Evolutionary conservation across 176 grass and related monocot genomes (phyloP).

Genomic region (Panicum miliaceum): DNA sequence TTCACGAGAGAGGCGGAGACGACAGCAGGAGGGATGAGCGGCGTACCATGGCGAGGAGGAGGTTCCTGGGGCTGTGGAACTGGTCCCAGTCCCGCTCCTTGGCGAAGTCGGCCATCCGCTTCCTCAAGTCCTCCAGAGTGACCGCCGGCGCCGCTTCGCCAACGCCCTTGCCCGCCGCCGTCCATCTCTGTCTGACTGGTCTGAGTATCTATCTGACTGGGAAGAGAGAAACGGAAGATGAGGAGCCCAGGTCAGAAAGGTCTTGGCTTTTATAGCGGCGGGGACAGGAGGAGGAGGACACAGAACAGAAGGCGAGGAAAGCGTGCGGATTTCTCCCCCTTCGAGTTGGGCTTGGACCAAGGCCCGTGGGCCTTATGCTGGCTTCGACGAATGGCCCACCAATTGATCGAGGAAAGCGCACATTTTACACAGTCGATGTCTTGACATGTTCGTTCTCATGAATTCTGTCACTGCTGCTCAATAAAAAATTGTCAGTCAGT

Average conservation of each 20-base stretch:
- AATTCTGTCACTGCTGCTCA: too few species aligned
- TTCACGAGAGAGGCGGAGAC: neutral
- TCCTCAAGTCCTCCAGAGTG: slow-evolving; percentile 58
- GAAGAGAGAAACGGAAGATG: neutral
- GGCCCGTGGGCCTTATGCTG: neutral
- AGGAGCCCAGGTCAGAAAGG: neutral
- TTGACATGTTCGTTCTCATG: too few species aligned
- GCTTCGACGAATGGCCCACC: too few species aligned
- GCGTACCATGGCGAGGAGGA: slow-evolving; percentile 76
- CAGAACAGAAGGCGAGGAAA: neutral
- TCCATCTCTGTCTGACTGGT: neutral
- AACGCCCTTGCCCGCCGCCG: neutral
- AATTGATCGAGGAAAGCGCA: too few species aligned
- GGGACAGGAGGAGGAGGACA: too few species aligned
- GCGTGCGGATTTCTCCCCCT: neutral
- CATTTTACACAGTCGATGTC: too few species aligned
- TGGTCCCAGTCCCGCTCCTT: slow-evolving; percentile 77
- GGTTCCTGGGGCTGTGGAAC: slow-evolving; percentile 82
- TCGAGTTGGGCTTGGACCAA: neutral
- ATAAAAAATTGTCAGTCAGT: too few species aligned
- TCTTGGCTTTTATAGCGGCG: neutral
- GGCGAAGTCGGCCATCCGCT: slow-evolving; percentile 78
- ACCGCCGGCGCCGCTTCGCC: slow-evolving; percentile 13
- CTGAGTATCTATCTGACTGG: neutral
- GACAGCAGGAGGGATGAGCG: neutral